phyloP scores from a whole-genome alignment of 2,329 filamentous ascomycete genomes.

The Tolypocladium ovalisporum region DNA sequence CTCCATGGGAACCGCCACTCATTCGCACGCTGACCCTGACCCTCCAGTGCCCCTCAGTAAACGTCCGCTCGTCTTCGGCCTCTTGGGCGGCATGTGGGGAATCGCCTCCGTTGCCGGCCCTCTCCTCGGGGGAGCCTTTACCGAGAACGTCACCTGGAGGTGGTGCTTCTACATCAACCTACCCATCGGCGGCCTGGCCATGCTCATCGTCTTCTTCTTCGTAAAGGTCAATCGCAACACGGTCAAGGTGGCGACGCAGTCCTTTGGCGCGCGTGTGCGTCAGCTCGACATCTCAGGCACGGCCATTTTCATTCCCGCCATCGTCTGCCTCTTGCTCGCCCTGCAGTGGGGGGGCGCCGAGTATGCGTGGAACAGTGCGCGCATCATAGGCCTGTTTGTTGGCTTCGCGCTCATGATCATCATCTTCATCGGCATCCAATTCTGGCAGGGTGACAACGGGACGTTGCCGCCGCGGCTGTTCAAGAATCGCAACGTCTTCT shows the following conservation, averaged over 20 bases:
- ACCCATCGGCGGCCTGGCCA: constrained; percentile 34
- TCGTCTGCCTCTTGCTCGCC: constrained; percentile 42
- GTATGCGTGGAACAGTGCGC: constrained; percentile 37
- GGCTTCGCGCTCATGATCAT: constrained; percentile 32
- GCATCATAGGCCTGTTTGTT: constrained; percentile 39
- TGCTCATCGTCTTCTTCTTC: constrained; percentile 35
- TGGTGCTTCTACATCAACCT: constrained; percentile 42
- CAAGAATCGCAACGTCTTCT: constrained; percentile 28
- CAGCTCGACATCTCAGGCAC: constrained; percentile 40
- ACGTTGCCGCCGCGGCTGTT: constrained; percentile 37
- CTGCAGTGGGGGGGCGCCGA: constrained; percentile 45
- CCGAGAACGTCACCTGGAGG: constrained; percentile 37
- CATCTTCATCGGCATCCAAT: constrained; percentile 36
- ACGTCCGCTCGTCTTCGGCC: constrained; percentile 41
- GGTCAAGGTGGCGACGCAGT: constrained; percentile 18
- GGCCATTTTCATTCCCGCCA: constrained; percentile 37
- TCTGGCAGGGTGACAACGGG: constrained; percentile 29
- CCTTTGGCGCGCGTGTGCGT: constrained; percentile 25
- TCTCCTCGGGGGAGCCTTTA: constrained; percentile 38
- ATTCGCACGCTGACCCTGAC: constrained; percentile 1
- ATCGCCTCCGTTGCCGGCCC: constrained; percentile 41
- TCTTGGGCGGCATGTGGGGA: constrained; percentile 46
- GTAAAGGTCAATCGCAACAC: constrained; percentile 28
- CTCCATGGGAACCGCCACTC: not conserved
- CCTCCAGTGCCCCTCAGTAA: constrained; percentile 37